Percentiles rank a stretch among this genome's conserved stretches.
These are phyloP conservation scores for Pestalotiopsis sp. DNA, from an alignment of 2,329 filamentous ascomycete species.

Conservation along the genomic window DNA sequence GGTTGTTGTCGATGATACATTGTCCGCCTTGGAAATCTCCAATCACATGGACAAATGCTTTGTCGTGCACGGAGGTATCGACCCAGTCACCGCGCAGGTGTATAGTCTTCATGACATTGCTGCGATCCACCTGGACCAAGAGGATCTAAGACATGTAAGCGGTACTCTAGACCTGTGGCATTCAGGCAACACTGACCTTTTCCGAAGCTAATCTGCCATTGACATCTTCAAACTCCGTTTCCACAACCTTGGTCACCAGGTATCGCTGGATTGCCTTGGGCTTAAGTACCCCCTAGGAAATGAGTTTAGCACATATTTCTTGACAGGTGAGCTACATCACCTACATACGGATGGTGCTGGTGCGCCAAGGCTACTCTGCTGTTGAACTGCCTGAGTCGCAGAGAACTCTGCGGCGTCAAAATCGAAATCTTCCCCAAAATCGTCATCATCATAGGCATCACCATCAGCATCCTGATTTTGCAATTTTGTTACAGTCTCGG, in stretches of 20 bases:
- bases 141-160: constrained; percentile 59
- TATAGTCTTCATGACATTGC: constrained; percentile 66
- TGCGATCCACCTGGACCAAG: constrained; percentile 77
- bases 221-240: constrained; percentile 67
- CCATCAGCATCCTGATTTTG: constrained; percentile 37
- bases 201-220: constrained; percentile 63
- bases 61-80: constrained; percentile 73
- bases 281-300: constrained; percentile 66
- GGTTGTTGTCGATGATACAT: constrained; percentile 80
- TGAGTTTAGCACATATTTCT: constrained; percentile 16
- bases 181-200: constrained; percentile 60
- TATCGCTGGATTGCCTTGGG: constrained; percentile 83
- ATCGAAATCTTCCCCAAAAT: constrained; percentile 73
- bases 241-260: constrained; percentile 73
- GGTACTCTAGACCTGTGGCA: constrained; percentile 14
- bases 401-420: constrained; percentile 75
- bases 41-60: constrained; percentile 84
- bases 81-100: constrained; percentile 85
- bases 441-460: constrained; percentile 66
- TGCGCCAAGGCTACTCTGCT: constrained; percentile 21
- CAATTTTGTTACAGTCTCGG: constrained; percentile 8
- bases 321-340: constrained; percentile 25
- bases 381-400: constrained; percentile 65
- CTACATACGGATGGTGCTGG: constrained; percentile 56
- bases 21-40: constrained; percentile 75